These are phyloP conservation scores for Paramecium tetraurelia DNA, from an alignment of 73 alveolate species.

Conservation along the genomic window DNA sequence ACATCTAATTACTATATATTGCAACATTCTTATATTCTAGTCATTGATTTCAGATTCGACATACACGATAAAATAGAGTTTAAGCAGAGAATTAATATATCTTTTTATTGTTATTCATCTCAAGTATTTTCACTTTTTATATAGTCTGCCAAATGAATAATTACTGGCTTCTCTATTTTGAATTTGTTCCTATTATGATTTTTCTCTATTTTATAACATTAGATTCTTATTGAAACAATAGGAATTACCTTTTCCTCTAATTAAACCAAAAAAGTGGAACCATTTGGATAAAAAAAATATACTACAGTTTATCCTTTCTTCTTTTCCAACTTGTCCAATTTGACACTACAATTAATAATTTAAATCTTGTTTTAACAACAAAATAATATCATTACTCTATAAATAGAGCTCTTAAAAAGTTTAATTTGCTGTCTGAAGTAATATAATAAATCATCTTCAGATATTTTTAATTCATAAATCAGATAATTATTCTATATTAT, in stretches of 20 bases:
- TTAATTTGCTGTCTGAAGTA: slow-evolving; percentile 63
- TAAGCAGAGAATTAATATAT: slow-evolving; percentile 77
- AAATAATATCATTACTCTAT: slow-evolving; percentile 13
- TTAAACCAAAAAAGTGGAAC: slow-evolving; percentile 89
- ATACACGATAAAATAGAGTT: slow-evolving; percentile 76
- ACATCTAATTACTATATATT: slow-evolving; percentile 64
- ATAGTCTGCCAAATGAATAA: slow-evolving; percentile 59
- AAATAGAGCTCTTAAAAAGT: slow-evolving; percentile 68
- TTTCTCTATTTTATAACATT: slow-evolving; percentile 85
- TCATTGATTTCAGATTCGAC: slow-evolving; percentile 72
- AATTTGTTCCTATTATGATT: slow-evolving; percentile 74
- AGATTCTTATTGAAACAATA: slow-evolving; percentile 88
- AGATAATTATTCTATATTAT: not conserved
- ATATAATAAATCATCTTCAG: slow-evolving; percentile 46
- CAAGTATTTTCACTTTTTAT: slow-evolving; percentile 66
- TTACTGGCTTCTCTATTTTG: slow-evolving; percentile 66
- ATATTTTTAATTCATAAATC: not conserved
- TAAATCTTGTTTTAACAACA: slow-evolving; percentile 63
- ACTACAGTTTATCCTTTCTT: slow-evolving; percentile 83
- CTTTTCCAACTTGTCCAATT: slow-evolving; percentile 63
- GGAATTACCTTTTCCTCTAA: slow-evolving; percentile 78
- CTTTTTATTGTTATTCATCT: slow-evolving; percentile 69
- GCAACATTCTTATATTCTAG: slow-evolving; percentile 92
- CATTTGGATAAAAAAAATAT: slow-evolving; percentile 93
- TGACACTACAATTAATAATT: slow-evolving; percentile 69